Base-by-base conservation (phyloP, 306 rosid genomes). In the Hippophae rhamnoides region DNA sequence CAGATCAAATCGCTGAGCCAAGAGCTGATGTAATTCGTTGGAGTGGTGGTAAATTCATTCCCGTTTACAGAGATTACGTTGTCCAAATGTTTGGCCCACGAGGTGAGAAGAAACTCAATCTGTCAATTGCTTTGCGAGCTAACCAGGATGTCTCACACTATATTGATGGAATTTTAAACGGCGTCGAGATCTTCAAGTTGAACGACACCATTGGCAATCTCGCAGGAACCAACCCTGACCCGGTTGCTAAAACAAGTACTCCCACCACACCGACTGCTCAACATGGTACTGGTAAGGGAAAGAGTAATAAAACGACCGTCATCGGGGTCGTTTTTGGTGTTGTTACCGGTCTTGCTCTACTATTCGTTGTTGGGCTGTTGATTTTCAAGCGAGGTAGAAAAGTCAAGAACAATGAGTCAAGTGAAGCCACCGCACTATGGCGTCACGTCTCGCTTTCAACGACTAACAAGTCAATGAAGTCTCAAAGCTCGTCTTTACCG, bases 11-110 rank as follows among this genome's bases (percentile, higher is more conserved):
- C 0, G 72, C 60, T 0, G 56, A 48, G 38, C 0, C 9, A 0
- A 0, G 0, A 0, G 44, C 58, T 0, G 60, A 50, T 3, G 13
- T 49, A 0, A 5, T 72, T 1, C 0, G 0, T 0, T 13, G 48
- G 43, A 54, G 47, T 3, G 26, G 43, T 0, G 54, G 66, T 9
- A 13, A 41, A 11, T 59, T 64, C 2, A 14, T 40, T 47, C 78
- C 84, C 0, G 6, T 47, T 5, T 51, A 58, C 46, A 48, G 0
- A 43, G 80, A 74, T 47, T 74, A 71, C 53, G 47, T 58, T 14
- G 58, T 66, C 9, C 1, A 3, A 14, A 52, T 18, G 59, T 1
- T 6, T 5, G 38, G 7, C 1, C 8, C 9, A 3, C 10, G 7
- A 7, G 53, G 13, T 1, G 3, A 44, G 49, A 52, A 67, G 31